A percentile compares a stretch with the other conserved stretches of the same genome.
phyloP scores from a whole-genome alignment of 441 rosid species.

The Erodium moschatum region DNA sequence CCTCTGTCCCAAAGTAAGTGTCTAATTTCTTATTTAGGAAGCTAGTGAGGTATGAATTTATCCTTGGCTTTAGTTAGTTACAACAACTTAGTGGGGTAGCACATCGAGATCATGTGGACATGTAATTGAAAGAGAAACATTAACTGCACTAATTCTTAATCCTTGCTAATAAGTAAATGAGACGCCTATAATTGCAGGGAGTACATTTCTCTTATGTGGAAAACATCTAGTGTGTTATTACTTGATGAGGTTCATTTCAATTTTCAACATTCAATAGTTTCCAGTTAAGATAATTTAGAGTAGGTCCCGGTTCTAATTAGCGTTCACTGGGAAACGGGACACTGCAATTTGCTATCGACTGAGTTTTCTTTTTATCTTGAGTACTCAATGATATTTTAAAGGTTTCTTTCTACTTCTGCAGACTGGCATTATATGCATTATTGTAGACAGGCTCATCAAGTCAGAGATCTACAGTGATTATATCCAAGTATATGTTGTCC shows the following conservation, averaged over 20 bases:
- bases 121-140: neutral
- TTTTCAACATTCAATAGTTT: neutral
- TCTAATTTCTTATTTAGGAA: neutral
- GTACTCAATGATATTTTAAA: conserved; percentile 5
- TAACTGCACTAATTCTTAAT: too few relatives aligned
- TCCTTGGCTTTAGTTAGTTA: neutral
- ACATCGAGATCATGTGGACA: neutral
- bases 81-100: neutral
- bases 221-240: neutral
- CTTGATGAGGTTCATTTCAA: neutral
- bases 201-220: neutral
- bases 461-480: conserved; percentile 49
- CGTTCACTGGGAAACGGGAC: neutral
- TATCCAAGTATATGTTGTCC: conserved; percentile 43
- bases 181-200: neutral
- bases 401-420: conserved; percentile 28
- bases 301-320: conserved; percentile 5
- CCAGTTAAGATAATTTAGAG: neutral
- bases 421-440: conserved; percentile 49
- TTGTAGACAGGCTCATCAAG: conserved; percentile 47
- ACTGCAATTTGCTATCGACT: neutral
- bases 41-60: neutral
- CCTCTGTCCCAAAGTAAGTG: neutral
- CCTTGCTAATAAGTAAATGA: neutral
- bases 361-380: conserved; percentile 7